Base-by-base conservation (phyloP, 2,329 filamentous ascomycete genomes). In the Nemania sp. region DNA sequence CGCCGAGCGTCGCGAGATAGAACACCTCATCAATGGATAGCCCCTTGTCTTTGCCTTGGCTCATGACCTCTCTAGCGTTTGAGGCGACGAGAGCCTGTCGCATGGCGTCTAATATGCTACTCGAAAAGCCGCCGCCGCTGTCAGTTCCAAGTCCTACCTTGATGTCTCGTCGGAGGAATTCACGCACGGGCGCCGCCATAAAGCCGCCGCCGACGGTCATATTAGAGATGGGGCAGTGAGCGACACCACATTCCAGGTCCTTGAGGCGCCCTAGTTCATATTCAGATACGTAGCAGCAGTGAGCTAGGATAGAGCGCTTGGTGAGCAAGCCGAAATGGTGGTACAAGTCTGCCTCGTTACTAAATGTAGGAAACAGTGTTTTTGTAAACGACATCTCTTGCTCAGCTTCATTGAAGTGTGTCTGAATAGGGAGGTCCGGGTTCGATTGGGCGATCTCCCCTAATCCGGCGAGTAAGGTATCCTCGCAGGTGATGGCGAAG, bases 81-180 rank as follows among this genome's bases (percentile, higher is more conserved):
- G 84, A 85, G 0, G 84, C 84, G 45, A 90, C 84, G 64, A 90
- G 82, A 0, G 88, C 86, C 70, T 88, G 85, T 8, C 87, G 80
- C 79, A 89, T 88, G 0, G 83, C 83, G 67, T 88, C 84, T 1
- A 90, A 79, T 73, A 91, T 89, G 10, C 84, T 86, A 5, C 83
- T 84, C 4, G 88, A 87, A 77, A 87, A 90, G 0, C 89, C 89
- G 32, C 88, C 89, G 1, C 88, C 88, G 51, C 85, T 87, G 70
- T 91, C 89, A 0, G 89, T 91, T 0, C 89, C 89, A 0, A 92
- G 78, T 0, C 89, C 89, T n/a, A 91, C 88, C 67, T 90, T 89
- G 74, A 91, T 86, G 0, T 84, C 88, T 1, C 81, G 79, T 0
- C 81, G 76, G 5, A 91, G 79, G 61, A 90, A 89, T 26, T 87